These are phyloP conservation scores for Verticillium nonalfalfae DNA, from an alignment of 2,329 filamentous ascomycete species.

Conservation along the genomic window DNA sequence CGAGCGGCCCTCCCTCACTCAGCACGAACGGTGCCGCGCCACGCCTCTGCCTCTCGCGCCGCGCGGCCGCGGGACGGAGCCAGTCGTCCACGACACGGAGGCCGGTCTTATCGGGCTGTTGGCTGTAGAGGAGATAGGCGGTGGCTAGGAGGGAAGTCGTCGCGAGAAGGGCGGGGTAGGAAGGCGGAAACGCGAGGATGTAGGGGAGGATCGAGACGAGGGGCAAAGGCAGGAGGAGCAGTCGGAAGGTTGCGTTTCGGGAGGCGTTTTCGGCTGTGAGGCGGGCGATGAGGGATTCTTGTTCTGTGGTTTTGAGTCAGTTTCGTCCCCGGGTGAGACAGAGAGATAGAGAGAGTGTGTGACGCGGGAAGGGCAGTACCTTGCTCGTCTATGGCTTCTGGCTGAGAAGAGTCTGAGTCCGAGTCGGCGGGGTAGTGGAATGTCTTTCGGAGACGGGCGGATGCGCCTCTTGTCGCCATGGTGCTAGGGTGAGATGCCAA, in stretches of 20 bases:
- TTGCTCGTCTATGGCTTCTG: conserved; percentile 69
- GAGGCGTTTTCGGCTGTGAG: conserved; percentile 49
- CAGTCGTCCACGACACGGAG: conserved; percentile 11
- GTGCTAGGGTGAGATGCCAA: background rate
- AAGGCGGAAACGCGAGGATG: conserved; percentile 27
- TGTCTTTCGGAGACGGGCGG: conserved; percentile 64
- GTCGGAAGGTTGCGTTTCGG: conserved; percentile 52
- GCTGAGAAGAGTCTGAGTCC: conserved; percentile 43
- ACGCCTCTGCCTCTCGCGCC: conserved; percentile 4
- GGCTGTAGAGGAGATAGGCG: conserved; percentile 50
- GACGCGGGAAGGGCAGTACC: conserved; percentile 34
- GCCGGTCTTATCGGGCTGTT: conserved; percentile 40
- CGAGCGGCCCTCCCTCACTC: background rate
- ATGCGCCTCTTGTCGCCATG: conserved; percentile 19
- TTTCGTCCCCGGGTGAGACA: no score
- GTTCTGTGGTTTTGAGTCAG: conserved; percentile 37
- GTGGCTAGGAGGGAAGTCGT: conserved; percentile 46
- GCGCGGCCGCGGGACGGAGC: conserved; percentile 3
- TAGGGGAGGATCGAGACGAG: conserved; percentile 49
- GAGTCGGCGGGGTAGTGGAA: conserved; percentile 68
- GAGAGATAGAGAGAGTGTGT: background rate
- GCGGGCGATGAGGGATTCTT: conserved; percentile 54
- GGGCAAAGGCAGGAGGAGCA: conserved; percentile 55
- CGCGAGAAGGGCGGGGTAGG: conserved; percentile 32
- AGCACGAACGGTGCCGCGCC: conserved; percentile 9